Conservation (phyloP, 1,139 yeast species). For the Candida sanyaensis region DNA sequence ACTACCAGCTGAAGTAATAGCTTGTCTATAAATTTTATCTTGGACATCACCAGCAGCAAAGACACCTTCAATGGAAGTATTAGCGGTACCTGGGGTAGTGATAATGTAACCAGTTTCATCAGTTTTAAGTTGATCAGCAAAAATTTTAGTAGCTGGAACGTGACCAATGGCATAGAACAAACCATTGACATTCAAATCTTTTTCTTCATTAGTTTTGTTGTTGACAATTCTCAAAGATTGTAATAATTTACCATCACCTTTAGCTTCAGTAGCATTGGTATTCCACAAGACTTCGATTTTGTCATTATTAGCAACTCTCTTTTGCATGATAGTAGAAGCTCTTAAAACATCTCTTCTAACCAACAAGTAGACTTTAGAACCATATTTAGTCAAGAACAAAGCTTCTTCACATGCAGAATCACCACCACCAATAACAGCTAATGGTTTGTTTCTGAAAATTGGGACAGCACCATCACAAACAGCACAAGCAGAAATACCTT, state of each 20-base stretch:
- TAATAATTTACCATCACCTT: slow-evolving; percentile 87
- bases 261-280: slow-evolving; percentile 83
- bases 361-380: slow-evolving; percentile 87
- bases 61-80: slow-evolving; percentile 87
- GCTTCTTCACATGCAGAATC: slow-evolving; percentile 99
- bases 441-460: slow-evolving; percentile 94
- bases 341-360: slow-evolving; percentile 94
- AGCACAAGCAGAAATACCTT: slow-evolving; percentile 98
- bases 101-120: slow-evolving; percentile 87
- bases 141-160: slow-evolving; percentile 85
- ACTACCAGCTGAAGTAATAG: slow-evolving; percentile 97
- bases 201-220: slow-evolving; percentile 67
- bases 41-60: slow-evolving; percentile 99
- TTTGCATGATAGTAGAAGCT: slow-evolving; percentile 96
- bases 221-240: slow-evolving; percentile 62
- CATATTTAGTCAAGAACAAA: slow-evolving; percentile 91
- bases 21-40: slow-evolving; percentile 96
- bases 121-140: slow-evolving; percentile 74
- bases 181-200: slow-evolving; percentile 81
- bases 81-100: slow-evolving; percentile 86
- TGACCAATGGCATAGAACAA: slow-evolving; percentile 98
- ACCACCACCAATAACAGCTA: slow-evolving; percentile 98
- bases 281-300: slow-evolving; percentile 90
- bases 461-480: slow-evolving; percentile 99
- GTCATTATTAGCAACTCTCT: slow-evolving; percentile 78